Evolutionary conservation across 768 basidiomycete species (phyloP).

Genomic region (Coprinopsis strossmayeri): DNA sequence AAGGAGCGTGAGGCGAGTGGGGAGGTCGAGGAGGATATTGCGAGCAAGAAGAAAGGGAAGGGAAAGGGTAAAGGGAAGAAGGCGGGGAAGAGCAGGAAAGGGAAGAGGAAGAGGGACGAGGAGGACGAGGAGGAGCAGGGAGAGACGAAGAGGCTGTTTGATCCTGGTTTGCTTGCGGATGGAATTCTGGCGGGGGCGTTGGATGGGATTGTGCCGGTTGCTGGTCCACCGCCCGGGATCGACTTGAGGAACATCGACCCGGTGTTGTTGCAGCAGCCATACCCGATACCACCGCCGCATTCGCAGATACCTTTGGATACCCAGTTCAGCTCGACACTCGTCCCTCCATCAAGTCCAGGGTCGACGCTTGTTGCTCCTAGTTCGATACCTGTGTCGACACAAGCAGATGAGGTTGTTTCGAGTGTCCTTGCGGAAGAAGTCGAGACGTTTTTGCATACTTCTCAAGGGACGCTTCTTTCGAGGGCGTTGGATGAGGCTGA

Average conservation of each 20-base stretch:
- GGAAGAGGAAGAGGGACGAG: conserved; percentile 26
- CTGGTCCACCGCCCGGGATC: conserved; percentile 38
- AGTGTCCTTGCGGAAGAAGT: conserved; percentile 67
- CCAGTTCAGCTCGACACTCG: neutral
- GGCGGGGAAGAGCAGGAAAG: conserved; percentile 32
- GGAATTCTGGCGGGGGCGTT: conserved; percentile 62
- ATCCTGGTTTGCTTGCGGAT: conserved; percentile 39
- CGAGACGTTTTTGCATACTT: conserved; percentile 52
- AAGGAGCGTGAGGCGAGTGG: conserved; percentile 26
- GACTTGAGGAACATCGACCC: conserved; percentile 52
- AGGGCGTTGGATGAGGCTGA: conserved; percentile 57
- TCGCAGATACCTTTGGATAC: no score
- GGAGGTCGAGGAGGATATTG: conserved; percentile 24
- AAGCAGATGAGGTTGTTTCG: conserved; percentile 56
- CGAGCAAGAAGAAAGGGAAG: conserved; percentile 25
- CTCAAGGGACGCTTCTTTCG: conserved; percentile 51
- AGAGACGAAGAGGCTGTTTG: conserved; percentile 14
- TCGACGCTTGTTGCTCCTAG: neutral
- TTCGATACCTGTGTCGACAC: conserved; percentile 16
- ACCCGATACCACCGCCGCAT: conserved; percentile 1
- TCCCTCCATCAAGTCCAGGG: neutral
- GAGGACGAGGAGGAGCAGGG: conserved; percentile 20
- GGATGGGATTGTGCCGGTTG: conserved; percentile 26
- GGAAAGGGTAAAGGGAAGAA: conserved; percentile 29
- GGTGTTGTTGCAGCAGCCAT: conserved; percentile 30